phyloP scores from a whole-genome alignment of 2,329 filamentous ascomycete species.

The Fusarium palustre region DNA sequence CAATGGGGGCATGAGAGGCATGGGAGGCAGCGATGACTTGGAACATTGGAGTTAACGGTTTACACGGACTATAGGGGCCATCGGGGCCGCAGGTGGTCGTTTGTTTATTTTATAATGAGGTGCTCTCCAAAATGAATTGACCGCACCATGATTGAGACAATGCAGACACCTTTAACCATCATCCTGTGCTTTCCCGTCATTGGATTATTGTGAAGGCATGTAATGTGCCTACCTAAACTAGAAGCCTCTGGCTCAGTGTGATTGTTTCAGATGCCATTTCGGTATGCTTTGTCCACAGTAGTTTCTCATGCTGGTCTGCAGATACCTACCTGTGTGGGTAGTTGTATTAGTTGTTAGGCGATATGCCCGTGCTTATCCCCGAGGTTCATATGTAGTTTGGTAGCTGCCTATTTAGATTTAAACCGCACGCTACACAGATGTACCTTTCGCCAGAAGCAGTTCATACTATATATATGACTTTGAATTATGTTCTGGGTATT shows the following conservation, averaged over 20 bases:
- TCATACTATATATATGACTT: too few species aligned
- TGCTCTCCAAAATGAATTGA: constrained; percentile 35
- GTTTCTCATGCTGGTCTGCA: not conserved
- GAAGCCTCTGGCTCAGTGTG: not conserved
- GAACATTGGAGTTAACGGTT: constrained; percentile 42
- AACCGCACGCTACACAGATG: not conserved
- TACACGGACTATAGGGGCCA: constrained; percentile 22
- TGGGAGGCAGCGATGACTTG: constrained; percentile 34
- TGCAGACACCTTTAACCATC: too few species aligned
- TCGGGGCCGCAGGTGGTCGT: not conserved
- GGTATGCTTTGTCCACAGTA: not conserved
- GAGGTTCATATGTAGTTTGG: not conserved
- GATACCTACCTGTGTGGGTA: not conserved
- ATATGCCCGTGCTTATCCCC: not conserved
- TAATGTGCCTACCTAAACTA: not conserved
- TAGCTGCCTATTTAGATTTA: not conserved
- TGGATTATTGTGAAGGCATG: not conserved
- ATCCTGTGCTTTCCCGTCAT: not conserved
- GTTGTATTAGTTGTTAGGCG: not conserved
- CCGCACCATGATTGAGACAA: not conserved
- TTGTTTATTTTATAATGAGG: constrained; percentile 39
- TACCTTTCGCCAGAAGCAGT: too few species aligned
- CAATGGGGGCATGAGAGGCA: not conserved
- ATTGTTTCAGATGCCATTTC: not conserved
- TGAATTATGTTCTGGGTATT: not conserved